Base-by-base conservation (phyloP, 371 early-diverging fungal genomes). In the Mortierella sp. region DNA sequence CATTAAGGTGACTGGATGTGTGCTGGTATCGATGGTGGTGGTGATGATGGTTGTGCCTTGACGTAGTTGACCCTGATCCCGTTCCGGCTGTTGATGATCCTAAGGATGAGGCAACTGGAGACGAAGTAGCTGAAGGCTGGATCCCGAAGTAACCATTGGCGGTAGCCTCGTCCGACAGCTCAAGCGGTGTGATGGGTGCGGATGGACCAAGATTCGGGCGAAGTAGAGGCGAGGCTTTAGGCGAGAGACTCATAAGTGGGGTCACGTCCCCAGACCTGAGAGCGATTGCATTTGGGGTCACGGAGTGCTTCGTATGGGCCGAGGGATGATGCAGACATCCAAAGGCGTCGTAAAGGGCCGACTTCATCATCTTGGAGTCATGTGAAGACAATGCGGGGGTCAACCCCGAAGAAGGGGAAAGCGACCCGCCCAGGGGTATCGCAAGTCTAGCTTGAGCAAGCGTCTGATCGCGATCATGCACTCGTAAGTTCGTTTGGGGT, bases 241-340 rank as follows among this genome's bases (percentile, higher is more conserved):
- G 80, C 1, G 80, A 80, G 23, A 77, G 51, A 7, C 80, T 74
- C 74, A 73, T 64, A 29, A 80, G 30, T 1, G 80, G 80, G 2
- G 80, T 80, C 25, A 70, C 80, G 63, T 80, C 80, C 47, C 80
- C 80, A 0, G 80, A 80, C 28, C 80, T 59, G 47, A 74, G 30
- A 30, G 80, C 74, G 1, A 58, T 70, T 2, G 71, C 73, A 15
- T 58, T 64, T 52, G 65, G 26, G 0, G 74, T 50, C 26, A 68
- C 23, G 4, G 74, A 70, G 26, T 73, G 80, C 56, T 70, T 73
- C 7, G 80, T 74, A n/a, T 80, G 80, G 23, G 74, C 67, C 5
- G 74, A 70, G 0, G 80, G 80, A 50, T 80, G 80, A 45, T 80
- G 70, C 21, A 80, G 64, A 37, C 52, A 19, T 18, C 56, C 60